Evolutionary conservation across 305 asterid genomes (phyloP).

Genomic region (Fraxinus platypoda): DNA sequence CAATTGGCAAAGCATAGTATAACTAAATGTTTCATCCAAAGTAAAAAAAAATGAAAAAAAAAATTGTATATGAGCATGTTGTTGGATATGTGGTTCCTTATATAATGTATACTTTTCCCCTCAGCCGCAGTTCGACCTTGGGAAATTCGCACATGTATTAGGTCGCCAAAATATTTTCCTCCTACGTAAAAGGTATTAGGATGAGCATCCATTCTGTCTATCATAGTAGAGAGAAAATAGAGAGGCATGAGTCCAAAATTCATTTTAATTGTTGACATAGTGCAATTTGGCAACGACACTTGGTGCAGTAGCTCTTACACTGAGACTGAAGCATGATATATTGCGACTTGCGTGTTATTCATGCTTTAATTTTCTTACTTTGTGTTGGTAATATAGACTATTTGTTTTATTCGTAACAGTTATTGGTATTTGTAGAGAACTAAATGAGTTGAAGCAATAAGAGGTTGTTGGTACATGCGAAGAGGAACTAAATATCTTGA

Average conservation of each 20-base stretch:
- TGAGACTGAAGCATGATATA: background rate
- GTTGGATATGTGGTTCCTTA: background rate
- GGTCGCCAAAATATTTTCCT: background rate
- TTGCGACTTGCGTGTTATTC: too few species aligned
- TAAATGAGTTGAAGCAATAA: background rate
- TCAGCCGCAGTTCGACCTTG: background rate
- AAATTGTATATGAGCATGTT: background rate
- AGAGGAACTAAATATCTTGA: constrained; percentile 8
- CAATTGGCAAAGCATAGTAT: background rate
- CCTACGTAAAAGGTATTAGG: background rate
- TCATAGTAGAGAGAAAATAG: background rate
- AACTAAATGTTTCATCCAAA: background rate
- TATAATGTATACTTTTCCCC: background rate
- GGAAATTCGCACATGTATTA: background rate
- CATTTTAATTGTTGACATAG: background rate
- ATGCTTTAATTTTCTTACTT: background rate
- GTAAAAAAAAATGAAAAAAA: background rate
- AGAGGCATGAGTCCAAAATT: background rate
- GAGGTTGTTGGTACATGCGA: background rate
- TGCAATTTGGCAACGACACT: background rate
- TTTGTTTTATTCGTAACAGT: background rate
- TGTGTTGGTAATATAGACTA: background rate
- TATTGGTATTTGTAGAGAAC: background rate
- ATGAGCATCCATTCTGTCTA: background rate
- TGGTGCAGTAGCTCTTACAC: background rate